Evolutionary conservation across 768 basidiomycete genomes (phyloP).

Genomic region (Lactarius psammicola): DNA sequence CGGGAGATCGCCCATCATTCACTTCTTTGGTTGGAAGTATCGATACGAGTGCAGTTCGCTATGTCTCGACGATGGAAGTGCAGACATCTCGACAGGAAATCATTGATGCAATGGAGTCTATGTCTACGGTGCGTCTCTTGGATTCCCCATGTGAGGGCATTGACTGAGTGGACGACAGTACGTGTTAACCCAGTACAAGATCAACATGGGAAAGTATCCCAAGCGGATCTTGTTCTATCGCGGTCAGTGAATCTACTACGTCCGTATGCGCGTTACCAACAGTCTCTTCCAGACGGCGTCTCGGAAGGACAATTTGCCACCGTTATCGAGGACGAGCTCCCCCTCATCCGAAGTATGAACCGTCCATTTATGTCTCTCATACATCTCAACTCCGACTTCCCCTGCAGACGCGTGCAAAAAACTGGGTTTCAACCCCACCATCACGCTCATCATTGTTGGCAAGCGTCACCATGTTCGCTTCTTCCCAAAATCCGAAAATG

Average conservation of each 20-base stretch:
- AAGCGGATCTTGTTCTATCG: conserved; percentile 76
- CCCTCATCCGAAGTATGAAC: conserved; percentile 52
- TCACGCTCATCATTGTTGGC: conserved; percentile 77
- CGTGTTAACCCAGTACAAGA: conserved; percentile 56
- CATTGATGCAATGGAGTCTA: conserved; percentile 64
- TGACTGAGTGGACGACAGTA: conserved; percentile 39
- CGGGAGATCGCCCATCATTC: conserved; percentile 77
- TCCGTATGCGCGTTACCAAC: neutral
- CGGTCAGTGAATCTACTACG: conserved; percentile 41
- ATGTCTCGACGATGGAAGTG: conserved; percentile 57
- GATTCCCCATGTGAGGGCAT: neutral
- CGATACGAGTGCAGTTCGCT: conserved; percentile 74
- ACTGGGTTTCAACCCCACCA: conserved; percentile 56
- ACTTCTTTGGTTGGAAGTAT: conserved; percentile 79
- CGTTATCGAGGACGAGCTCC: conserved; percentile 56
- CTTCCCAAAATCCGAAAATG: conserved; percentile 46
- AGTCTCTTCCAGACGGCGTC: conserved; percentile 43
- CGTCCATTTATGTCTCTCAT: neutral
- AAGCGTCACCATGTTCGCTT: conserved; percentile 71
- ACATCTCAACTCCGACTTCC: neutral
- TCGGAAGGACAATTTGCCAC: conserved; percentile 53
- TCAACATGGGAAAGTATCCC: conserved; percentile 56
- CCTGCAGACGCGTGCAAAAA: conserved; percentile 60
- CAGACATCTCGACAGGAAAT: conserved; percentile 73
- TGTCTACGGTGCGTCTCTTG: conserved; percentile 51